Conservation (phyloP, 345 rosid species). For the Salix udensis region DNA sequence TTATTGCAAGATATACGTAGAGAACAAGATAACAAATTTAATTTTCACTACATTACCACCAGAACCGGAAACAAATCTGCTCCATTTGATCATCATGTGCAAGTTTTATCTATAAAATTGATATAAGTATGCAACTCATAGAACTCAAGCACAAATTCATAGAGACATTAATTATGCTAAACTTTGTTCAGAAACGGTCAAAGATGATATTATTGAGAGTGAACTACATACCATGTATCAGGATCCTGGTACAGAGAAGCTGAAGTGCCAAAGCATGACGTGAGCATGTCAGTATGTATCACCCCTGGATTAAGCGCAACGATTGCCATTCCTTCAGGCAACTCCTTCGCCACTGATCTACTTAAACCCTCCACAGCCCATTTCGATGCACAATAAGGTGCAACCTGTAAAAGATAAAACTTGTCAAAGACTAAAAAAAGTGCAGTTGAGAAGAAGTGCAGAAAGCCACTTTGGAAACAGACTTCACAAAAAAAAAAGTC, state of each 20-base stretch:
- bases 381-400: slow-evolving; percentile 98
- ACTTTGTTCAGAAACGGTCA: no score
- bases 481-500: no score
- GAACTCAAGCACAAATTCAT: no score
- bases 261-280: slow-evolving; percentile 80
- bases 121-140: background rate
- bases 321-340: slow-evolving; percentile 82
- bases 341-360: slow-evolving; percentile 87
- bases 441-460: background rate
- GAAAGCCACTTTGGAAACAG: background rate
- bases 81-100: background rate
- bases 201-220: no score
- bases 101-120: background rate
- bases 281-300: slow-evolving; percentile 84
- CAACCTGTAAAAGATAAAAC: slow-evolving; percentile 49
- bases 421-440: background rate
- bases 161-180: no score
- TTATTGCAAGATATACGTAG: background rate
- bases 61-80: background rate
- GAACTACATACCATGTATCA: slow-evolving; percentile 61
- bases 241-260: slow-evolving; percentile 85
- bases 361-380: slow-evolving; percentile 97
- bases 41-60: background rate
- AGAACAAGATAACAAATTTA: no score
- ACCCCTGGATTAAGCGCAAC: slow-evolving; percentile 92